Percentiles rank a stretch among this genome's conserved stretches.
Conservation (phyloP, 2,329 filamentous ascomycete genomes). For the Aspergillus piperis region DNA sequence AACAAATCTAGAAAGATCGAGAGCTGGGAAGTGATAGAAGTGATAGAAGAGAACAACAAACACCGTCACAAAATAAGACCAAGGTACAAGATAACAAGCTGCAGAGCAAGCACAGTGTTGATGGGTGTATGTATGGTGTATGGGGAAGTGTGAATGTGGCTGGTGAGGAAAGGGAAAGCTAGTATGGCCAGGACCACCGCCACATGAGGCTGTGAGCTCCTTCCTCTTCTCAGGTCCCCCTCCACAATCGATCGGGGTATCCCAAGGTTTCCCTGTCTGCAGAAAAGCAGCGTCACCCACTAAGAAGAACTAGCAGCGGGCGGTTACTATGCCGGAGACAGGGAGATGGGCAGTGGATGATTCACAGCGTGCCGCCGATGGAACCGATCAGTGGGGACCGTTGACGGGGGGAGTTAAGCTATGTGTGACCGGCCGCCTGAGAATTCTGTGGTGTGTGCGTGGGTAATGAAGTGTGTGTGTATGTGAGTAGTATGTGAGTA, state of each 20-base stretch:
- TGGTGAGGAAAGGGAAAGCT: conserved; percentile 2
- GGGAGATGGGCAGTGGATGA: conserved; percentile 17
- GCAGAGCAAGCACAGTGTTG: no score
- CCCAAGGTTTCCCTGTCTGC: conserved; percentile 23
- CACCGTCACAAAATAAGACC: not conserved
- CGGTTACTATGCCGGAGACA: not conserved
- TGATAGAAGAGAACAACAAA: no score
- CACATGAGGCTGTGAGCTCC: conserved; percentile 19
- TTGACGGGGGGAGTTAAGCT: conserved; percentile 9
- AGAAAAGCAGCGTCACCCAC: conserved; percentile 18
- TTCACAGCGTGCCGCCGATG: conserved; percentile 25
- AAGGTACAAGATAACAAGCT: no score
- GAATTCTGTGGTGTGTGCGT: conserved; percentile 15
- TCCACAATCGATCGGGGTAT: conserved; percentile 7
- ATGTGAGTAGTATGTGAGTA: not conserved
- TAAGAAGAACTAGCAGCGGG: not conserved
- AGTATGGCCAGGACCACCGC: conserved; percentile 2
- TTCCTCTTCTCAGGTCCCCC: not conserved
- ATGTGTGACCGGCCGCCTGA: conserved; percentile 18
- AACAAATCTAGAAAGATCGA: no score
- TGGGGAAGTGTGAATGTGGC: conserved; percentile 12
- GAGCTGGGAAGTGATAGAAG: no score
- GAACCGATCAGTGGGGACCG: conserved; percentile 27
- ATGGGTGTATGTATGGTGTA: no score
- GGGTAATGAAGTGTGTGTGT: not conserved